A percentile compares a stretch with the other conserved stretches of the same genome.
These are phyloP conservation scores for Ceratocystiopsis brevicomis DNA, from an alignment of 2,329 filamentous ascomycete species.

Conservation along the genomic window DNA sequence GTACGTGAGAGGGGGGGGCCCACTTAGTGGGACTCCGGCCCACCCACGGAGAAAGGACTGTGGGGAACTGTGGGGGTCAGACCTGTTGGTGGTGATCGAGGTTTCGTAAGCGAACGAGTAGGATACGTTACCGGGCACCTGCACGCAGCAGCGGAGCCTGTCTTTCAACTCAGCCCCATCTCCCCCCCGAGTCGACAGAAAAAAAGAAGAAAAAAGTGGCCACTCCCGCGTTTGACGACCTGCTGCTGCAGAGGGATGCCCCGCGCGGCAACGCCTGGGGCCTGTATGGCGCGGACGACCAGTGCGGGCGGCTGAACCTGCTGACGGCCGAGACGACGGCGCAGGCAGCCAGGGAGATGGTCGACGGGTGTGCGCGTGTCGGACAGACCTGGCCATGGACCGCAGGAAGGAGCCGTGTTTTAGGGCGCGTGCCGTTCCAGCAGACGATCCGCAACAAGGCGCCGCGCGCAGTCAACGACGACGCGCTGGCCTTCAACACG, in stretches of 20 bases:
- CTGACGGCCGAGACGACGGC: constrained; percentile 9
- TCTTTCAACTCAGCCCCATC: too few species aligned
- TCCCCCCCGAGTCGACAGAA: too few species aligned
- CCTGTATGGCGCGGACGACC: constrained; percentile 25
- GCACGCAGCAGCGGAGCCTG: too few species aligned
- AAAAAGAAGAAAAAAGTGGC: too few species aligned
- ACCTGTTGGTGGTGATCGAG: too few species aligned
- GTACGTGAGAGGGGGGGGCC: too few species aligned
- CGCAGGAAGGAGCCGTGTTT: constrained; percentile 21
- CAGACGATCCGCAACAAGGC: constrained; percentile 9
- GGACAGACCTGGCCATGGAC: constrained; percentile 39
- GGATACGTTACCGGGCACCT: too few species aligned
- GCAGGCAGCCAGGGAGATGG: constrained; percentile 27
- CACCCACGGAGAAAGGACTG: too few species aligned
- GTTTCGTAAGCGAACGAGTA: too few species aligned
- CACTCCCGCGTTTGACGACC: constrained; percentile 7
- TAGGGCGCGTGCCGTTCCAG: constrained; percentile 28
- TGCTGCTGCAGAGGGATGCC: constrained; percentile 9
- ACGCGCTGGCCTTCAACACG: constrained; percentile 26
- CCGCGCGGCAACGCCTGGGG: constrained; percentile 23
- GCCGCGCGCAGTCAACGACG: constrained; percentile 27
- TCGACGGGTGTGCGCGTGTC: constrained; percentile 37
- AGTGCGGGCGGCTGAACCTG: constrained; percentile 15
- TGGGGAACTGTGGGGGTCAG: too few species aligned
- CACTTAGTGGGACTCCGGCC: too few species aligned